These are phyloP conservation scores for Salix koriyanagi DNA, from an alignment of 345 rosid genomes.

Conservation along the genomic window DNA sequence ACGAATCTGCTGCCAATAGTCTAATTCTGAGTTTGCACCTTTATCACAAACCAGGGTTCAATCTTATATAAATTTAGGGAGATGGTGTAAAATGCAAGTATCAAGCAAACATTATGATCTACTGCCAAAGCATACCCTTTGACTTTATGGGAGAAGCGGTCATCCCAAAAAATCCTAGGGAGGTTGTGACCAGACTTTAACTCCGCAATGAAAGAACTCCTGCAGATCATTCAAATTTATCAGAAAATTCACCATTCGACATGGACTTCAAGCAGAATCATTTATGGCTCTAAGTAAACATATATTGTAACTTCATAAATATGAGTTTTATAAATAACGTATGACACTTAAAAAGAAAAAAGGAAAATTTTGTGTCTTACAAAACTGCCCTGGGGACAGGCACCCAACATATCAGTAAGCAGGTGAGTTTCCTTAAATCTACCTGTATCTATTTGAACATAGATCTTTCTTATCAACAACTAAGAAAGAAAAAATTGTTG, in stretches of 20 bases:
- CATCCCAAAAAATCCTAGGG: constrained; percentile 88
- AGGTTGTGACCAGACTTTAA: constrained; percentile 32
- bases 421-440: not conserved
- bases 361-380: not conserved
- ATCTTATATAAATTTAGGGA: not conserved
- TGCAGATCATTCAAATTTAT: constrained; percentile 20
- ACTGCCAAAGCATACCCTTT: constrained; percentile 47
- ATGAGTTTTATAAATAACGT: not conserved
- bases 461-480: not conserved
- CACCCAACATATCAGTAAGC: not conserved
- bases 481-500: no score
- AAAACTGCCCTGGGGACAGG: not conserved
- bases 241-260: not conserved
- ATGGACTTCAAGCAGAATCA: not conserved
- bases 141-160: constrained; percentile 86
- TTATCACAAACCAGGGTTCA: constrained; percentile 3
- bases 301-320: not conserved
- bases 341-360: not conserved
- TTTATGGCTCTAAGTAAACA: not conserved
- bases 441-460: not conserved
- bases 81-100: constrained; percentile 1
- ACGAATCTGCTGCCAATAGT: constrained; percentile 53
- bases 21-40: constrained; percentile 40
- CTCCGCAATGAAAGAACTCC: constrained; percentile 73
- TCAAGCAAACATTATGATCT: not conserved